Conservation (phyloP, 2,329 filamentous ascomycete genomes). For the Periconia digitata region DNA sequence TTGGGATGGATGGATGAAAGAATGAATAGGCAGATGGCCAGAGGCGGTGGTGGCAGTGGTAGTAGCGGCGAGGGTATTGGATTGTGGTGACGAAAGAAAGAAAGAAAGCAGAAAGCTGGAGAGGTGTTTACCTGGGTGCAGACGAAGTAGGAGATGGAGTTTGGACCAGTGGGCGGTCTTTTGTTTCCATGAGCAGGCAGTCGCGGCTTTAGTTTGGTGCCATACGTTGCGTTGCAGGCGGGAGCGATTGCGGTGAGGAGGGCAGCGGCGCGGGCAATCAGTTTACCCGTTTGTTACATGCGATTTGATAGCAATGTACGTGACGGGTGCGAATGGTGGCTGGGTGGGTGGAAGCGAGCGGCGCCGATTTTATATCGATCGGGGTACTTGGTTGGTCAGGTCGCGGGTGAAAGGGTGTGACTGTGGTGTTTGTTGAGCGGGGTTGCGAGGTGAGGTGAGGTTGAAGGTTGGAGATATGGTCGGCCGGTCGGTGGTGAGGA, state of each 20-base stretch:
- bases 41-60: slow-evolving; percentile 13
- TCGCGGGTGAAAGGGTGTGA: no score
- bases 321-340: background rate
- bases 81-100: slow-evolving; percentile 4
- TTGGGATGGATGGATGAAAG: background rate
- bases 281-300: no score
- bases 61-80: slow-evolving; percentile 7
- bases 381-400: no score
- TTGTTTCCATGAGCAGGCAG: slow-evolving; percentile 29
- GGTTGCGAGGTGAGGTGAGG: no score
- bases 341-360: slow-evolving; percentile 3
- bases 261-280: slow-evolving; percentile 11
- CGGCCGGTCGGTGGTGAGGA: background rate
- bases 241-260: slow-evolving; percentile 36
- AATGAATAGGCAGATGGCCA: background rate
- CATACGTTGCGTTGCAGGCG: slow-evolving; percentile 40
- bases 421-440: background rate
- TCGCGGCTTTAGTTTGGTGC: slow-evolving; percentile 39
- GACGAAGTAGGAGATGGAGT: slow-evolving; percentile 18
- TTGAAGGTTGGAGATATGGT: no score
- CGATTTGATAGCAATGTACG: background rate
- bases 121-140: slow-evolving; percentile 27
- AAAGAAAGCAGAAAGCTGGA: slow-evolving; percentile 12
- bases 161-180: slow-evolving; percentile 27
- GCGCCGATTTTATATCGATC: no score